Conservation (phyloP, 768 basidiomycete genomes). For the Hygrophorus pudorinus region DNA sequence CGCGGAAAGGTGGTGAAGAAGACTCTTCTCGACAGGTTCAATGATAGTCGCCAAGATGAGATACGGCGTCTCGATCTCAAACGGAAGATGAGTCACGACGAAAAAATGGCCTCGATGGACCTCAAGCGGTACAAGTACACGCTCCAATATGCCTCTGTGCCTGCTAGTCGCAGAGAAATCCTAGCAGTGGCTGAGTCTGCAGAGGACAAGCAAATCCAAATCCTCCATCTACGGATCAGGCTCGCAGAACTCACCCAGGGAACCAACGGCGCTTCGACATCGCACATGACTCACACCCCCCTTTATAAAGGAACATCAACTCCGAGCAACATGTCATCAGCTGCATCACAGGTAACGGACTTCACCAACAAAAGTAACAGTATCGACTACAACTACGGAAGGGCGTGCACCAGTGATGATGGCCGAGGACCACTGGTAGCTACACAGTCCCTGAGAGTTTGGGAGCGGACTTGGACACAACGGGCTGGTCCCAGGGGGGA, state of each 20-base stretch:
- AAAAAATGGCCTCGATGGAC: background rate
- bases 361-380: too few relatives aligned
- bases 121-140: background rate
- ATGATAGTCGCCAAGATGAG: background rate
- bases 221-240: background rate
- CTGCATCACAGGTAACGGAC: too few relatives aligned
- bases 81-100: background rate
- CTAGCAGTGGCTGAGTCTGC: background rate
- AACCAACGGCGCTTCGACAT: background rate
- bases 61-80: background rate
- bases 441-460: too few relatives aligned
- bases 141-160: background rate
- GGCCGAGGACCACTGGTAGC: too few relatives aligned
- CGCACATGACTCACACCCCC: background rate
- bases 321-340: too few relatives aligned
- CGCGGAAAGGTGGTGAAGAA: background rate
- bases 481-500: too few relatives aligned
- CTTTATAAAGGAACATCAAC: background rate
- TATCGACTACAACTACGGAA: too few relatives aligned
- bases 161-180: background rate
- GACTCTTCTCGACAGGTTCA: background rate
- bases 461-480: too few relatives aligned
- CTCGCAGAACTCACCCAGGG: background rate
- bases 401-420: too few relatives aligned
- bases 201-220: background rate